These are phyloP conservation scores for Podosphaera xanthii DNA, from an alignment of 2,329 filamentous ascomycete genomes.

Conservation along the genomic window DNA sequence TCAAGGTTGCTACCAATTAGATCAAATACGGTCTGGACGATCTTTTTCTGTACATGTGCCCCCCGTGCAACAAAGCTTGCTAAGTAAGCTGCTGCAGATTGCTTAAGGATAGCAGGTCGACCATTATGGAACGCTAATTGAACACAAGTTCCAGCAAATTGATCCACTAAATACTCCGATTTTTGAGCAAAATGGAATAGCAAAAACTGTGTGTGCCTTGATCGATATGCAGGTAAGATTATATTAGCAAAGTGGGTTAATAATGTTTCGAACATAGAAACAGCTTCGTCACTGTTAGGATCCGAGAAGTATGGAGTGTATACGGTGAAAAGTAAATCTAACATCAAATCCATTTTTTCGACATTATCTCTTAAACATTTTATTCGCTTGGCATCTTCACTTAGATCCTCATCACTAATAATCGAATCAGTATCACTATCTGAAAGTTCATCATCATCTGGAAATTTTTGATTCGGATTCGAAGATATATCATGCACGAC, in stretches of 20 bases:
- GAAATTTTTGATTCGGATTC: slow-evolving; percentile 25
- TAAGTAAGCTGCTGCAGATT: slow-evolving; percentile 76
- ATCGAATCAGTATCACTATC: slow-evolving; percentile 49
- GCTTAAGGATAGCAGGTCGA: slow-evolving; percentile 49
- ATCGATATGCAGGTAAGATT: slow-evolving; percentile 76
- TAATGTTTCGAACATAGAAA: slow-evolving; percentile 54
- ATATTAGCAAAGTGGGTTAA: slow-evolving; percentile 70
- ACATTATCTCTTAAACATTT: slow-evolving; percentile 60
- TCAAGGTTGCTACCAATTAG: slow-evolving; percentile 61
- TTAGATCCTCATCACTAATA: slow-evolving; percentile 43
- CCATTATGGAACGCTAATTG: slow-evolving; percentile 40
- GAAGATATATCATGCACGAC: slow-evolving; percentile 33
- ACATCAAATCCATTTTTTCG: slow-evolving; percentile 72
- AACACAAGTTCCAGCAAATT: slow-evolving; percentile 60
- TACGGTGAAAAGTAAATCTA: slow-evolving; percentile 69
- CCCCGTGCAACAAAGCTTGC: slow-evolving; percentile 87
- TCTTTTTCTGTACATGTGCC: slow-evolving; percentile 50
- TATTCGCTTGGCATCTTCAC: slow-evolving; percentile 38
- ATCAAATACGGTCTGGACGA: slow-evolving; percentile 64
- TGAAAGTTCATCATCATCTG: slow-evolving; percentile 22
- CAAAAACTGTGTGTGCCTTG: slow-evolving; percentile 83
- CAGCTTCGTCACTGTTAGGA: slow-evolving; percentile 43
- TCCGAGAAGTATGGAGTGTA: slow-evolving; percentile 53
- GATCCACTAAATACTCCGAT: slow-evolving; percentile 54
- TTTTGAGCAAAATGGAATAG: slow-evolving; percentile 87